phyloP scores from a whole-genome alignment of 768 basidiomycete genomes.

The Suillus spraguei region DNA sequence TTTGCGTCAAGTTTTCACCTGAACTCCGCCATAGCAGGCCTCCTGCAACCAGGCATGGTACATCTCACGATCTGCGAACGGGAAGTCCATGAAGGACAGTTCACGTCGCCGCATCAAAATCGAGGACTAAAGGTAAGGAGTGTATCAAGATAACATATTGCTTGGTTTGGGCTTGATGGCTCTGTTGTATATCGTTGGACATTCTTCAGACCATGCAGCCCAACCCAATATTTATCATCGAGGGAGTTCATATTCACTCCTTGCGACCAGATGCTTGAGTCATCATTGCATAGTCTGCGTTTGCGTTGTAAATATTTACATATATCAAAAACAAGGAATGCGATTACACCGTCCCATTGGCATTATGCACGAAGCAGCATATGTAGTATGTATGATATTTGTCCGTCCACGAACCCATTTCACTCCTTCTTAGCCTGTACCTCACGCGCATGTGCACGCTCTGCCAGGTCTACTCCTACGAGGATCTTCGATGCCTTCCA shows the following conservation, averaged over 20 bases:
- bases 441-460: conserved; percentile 68
- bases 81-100: not conserved
- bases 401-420: conserved; percentile 5
- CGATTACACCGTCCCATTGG: conserved; percentile 15
- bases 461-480: conserved; percentile 90
- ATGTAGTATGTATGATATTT: conserved; percentile 13
- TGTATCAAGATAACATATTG: not conserved
- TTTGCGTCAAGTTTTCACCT: not conserved
- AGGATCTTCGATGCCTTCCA: conserved; percentile 98
- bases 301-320: not conserved
- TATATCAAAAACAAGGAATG: conserved; percentile 11
- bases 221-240: not conserved
- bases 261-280: no score
- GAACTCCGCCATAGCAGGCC: not conserved
- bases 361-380: conserved; percentile 14
- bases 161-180: not conserved
- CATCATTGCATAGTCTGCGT: not conserved
- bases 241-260: not conserved
- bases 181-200: not conserved
- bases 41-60: not conserved
- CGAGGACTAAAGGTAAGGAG: not conserved
- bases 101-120: not conserved
- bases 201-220: not conserved
- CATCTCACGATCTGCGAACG: not conserved
- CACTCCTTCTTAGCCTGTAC: conserved; percentile 27